Conservation (phyloP, 1,139 yeast species). For the Zygoascus sp. region DNA sequence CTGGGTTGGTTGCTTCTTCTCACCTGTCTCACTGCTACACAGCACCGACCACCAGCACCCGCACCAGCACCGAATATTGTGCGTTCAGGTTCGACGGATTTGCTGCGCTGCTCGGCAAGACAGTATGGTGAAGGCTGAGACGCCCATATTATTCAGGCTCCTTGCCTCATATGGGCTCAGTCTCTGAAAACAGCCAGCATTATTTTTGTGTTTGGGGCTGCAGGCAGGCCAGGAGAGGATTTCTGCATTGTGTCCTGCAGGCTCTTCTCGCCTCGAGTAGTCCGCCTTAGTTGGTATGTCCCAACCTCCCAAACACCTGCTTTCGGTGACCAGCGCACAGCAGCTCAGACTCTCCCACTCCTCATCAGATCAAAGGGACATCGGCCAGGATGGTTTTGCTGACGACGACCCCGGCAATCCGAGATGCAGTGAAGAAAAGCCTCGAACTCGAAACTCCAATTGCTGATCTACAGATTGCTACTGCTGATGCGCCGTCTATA, state of each 20-base stretch:
- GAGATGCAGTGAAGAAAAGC: not conserved
- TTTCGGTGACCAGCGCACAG: too few relatives aligned
- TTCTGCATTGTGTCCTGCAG: not conserved
- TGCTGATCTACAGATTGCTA: not conserved
- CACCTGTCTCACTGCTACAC: too few relatives aligned
- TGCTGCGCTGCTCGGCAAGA: too few relatives aligned
- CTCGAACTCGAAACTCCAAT: not conserved
- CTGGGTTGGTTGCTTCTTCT: too few relatives aligned
- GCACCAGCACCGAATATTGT: too few relatives aligned
- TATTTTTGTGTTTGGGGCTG: not conserved
- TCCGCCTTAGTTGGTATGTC: not conserved
- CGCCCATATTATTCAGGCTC: too few relatives aligned
- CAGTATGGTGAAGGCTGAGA: too few relatives aligned
- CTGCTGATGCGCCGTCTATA: not conserved
- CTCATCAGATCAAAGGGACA: not conserved
- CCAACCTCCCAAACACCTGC: not conserved
- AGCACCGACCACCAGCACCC: too few relatives aligned
- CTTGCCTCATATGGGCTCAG: too few relatives aligned
- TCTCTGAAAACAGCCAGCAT: too few relatives aligned
- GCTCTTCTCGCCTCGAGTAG: not conserved
- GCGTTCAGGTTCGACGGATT: too few relatives aligned
- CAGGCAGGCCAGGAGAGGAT: not conserved
- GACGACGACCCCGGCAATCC: conserved; percentile 1
- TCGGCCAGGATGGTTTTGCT: conserved; percentile 6
- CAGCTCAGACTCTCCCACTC: not conserved